Base-by-base conservation (phyloP, 495 filamentous ascomycete species). In the Penicillium robsamsonii region DNA sequence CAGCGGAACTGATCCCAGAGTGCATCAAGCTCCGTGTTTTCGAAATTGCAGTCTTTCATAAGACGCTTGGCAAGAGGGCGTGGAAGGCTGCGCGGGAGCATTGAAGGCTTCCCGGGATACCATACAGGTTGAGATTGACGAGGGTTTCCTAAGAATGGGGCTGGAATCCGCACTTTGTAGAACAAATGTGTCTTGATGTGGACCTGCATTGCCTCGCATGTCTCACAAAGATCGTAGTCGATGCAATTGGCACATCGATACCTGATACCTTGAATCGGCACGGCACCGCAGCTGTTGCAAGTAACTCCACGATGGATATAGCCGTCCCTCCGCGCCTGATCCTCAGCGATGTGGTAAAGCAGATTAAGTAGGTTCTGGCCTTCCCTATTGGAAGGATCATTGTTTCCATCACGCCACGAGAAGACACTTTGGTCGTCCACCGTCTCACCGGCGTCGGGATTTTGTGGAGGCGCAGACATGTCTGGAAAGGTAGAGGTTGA, bases 1-100 rank as follows among this genome's bases (percentile, higher is more conserved):
- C 90, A 96, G 9, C 87, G 89, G 81, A 95, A 97, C 63, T 97
- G 95, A 62, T 97, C 93, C 87, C 91, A 97, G 27, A 94, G 82
- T 29, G 91, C 94, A 70, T 97, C 91, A 3, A 97, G 72, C 66
- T 96, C 90, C 3, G 88, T 84, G 31, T 83, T 81, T 66, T 96
- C 91, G 58, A 92, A 92, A 15, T 81, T 83, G 15, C 88, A 90
- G 25, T 90, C 85, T 37, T 81, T 78, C 24, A 83, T 82, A 48
- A 96, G 76, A 49, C 84, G 83, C 46, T 82, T 77, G 31, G 85
- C 83, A 5, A 91, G 65, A 18, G 80, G 66, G 24, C 82, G 79
- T 6, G 84, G 82, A 3, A 97, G 78, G 38, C 76, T 81, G n/a
- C 80, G 80, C 9, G 81, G 78, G 53, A 87, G 76, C 58, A 78